Evolutionary conservation across 345 rosid species (phyloP), one percentile per base, ranked within the genome.

Genomic region (Chamaenerion angustifolium): DNA sequence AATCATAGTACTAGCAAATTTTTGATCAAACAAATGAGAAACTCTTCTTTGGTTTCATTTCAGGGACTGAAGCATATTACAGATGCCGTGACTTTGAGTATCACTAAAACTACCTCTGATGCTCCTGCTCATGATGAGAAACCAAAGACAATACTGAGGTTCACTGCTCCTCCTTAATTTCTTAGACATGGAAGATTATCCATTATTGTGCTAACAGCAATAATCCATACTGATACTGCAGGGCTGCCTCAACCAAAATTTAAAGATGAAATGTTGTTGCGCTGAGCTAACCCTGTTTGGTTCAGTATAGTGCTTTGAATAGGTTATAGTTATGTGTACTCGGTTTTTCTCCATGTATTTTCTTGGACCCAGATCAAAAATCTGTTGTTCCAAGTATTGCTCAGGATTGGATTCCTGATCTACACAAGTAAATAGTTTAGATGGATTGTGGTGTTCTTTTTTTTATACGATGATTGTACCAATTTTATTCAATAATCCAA

Each of bases 61-160:
- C 74, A 78, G 90, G 85, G 90, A 56, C 77, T 78, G 42, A 73
- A 81, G 71, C 75, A 62, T 5, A 47, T 82, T 49, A 45, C 68
- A 9, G 82, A 70, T 16, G 41, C 43, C 44, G n/a, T 61, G 12
- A 40, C 62, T 55, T 67, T 13, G 62, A 56, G 49, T 40, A 18
- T 49, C 45, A 51, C 49, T 37, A 49, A 54, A 58, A 54, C 81
- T 40, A 56, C 51, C 10, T 37, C 46, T 16, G 72, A 63, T 59
- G 53, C 42, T 31, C 37, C 37, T 57, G 64, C 59, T 51, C 68
- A 65, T 35, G 61, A 40, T 14, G 54, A 54, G 48, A 61, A 52
- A 54, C 68, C 63, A 46, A 70, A 60, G 49, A 16, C 55, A 27
- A 59, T 74, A 40, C 57, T 47, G 8, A 78, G 77, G 83, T 78